phyloP scores from a whole-genome alignment of 2,329 filamentous ascomycete genomes.

The Mollisiaceae sp. region DNA sequence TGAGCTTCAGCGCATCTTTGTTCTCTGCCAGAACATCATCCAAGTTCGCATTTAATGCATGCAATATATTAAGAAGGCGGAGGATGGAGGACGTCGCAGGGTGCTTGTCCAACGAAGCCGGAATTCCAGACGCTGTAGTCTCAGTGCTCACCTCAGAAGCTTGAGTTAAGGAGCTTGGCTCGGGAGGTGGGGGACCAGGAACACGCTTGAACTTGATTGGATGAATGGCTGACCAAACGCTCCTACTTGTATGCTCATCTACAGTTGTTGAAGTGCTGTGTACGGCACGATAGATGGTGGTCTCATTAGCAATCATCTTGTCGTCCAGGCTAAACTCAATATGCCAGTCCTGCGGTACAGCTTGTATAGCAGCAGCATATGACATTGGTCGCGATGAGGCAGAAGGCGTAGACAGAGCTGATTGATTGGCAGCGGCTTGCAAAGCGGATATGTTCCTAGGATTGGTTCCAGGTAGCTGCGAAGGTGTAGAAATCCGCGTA shows the following conservation, averaged over 20 bases:
- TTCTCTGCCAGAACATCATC: conserved; percentile 87
- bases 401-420: conserved; percentile 48
- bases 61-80: conserved; percentile 84
- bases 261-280: conserved; percentile 62
- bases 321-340: conserved; percentile 91
- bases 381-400: conserved; percentile 70
- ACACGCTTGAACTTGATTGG: conserved; percentile 91
- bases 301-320: conserved; percentile 85
- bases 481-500: conserved; percentile 82
- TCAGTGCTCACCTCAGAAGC: conserved; percentile 55
- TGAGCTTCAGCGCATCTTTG: conserved; percentile 71
- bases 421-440: conserved; percentile 45
- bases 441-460: conserved; percentile 47
- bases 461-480: conserved; percentile 59
- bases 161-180: conserved; percentile 66
- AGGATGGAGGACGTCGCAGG: conserved; percentile 87
- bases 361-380: conserved; percentile 83
- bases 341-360: conserved; percentile 91
- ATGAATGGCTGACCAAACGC: conserved; percentile 89
- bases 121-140: conserved; percentile 65
- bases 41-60: conserved; percentile 90
- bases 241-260: conserved; percentile 72
- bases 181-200: conserved; percentile 77
- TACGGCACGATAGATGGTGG: conserved; percentile 93
- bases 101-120: conserved; percentile 81